Conservation (phyloP, 1,284 basidiomycete species). For the Tausonia pullulans region DNA sequence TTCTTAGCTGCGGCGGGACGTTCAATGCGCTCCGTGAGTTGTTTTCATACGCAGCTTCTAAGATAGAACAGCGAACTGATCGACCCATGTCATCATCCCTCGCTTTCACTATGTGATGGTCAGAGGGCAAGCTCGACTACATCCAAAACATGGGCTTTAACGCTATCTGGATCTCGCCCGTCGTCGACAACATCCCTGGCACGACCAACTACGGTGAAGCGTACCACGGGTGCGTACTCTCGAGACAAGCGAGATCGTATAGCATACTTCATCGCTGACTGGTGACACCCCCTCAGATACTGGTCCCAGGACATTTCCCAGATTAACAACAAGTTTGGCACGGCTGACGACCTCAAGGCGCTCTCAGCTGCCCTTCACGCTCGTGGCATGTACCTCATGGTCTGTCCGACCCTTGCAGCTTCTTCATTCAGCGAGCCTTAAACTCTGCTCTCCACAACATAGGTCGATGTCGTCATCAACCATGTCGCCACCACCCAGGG, state of each 20-base stretch:
- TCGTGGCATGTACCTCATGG: slow-evolving; percentile 42
- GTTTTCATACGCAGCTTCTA: not conserved
- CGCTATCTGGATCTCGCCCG: slow-evolving; percentile 39
- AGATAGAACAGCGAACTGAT: not conserved
- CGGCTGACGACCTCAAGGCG: slow-evolving; percentile 34
- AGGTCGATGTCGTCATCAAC: slow-evolving; percentile 31
- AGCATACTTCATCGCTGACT: slow-evolving; percentile 4
- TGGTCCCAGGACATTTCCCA: slow-evolving; percentile 23
- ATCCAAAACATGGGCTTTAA: slow-evolving; percentile 15
- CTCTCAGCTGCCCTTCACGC: slow-evolving; percentile 36
- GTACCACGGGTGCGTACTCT: slow-evolving; percentile 32
- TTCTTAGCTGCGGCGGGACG: slow-evolving; percentile 13
- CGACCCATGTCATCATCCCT: not conserved
- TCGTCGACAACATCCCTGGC: slow-evolving; percentile 34
- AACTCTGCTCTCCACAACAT: not conserved
- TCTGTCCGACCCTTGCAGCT: slow-evolving; percentile 18
- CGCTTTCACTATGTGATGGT: not conserved
- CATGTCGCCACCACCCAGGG: slow-evolving; percentile 35
- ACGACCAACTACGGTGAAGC: slow-evolving; percentile 27
- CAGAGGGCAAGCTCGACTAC: slow-evolving; percentile 11
- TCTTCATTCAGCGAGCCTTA: not conserved
- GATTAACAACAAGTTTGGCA: slow-evolving; percentile 38
- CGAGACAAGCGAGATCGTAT: not conserved
- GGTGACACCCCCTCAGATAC: slow-evolving; percentile 18
- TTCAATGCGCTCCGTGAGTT: slow-evolving; percentile 7